A percentile compares a stretch with the other conserved stretches of the same genome.
phyloP scores from a whole-genome alignment of 371 early-diverging fungal species.

The Entomophthora muscae region DNA sequence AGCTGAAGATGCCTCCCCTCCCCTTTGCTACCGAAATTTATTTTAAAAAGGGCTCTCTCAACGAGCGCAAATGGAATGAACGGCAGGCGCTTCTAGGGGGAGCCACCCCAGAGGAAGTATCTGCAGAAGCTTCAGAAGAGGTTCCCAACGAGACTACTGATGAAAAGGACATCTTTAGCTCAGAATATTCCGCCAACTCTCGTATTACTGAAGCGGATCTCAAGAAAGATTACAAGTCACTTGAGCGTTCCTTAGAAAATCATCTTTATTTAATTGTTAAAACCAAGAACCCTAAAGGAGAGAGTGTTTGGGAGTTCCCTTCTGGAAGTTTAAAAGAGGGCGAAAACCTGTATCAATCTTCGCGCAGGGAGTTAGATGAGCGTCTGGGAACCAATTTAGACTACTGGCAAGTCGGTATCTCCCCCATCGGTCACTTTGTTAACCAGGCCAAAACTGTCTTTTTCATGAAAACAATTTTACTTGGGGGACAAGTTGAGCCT shows the following conservation, averaged over 20 bases:
- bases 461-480: conserved; percentile 75
- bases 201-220: conserved; percentile 48
- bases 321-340: conserved; percentile 37
- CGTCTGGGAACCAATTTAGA: conserved; percentile 55
- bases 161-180: neutral
- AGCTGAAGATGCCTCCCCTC: conserved; percentile 34
- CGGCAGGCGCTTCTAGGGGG: neutral
- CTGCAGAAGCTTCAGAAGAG: conserved; percentile 14
- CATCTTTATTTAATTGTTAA: conserved; percentile 57
- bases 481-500: conserved; percentile 47
- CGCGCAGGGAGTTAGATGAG: conserved; percentile 42
- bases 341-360: conserved; percentile 54
- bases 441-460: conserved; percentile 34
- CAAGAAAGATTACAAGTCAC: conserved; percentile 37
- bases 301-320: conserved; percentile 61
- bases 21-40: conserved; percentile 66
- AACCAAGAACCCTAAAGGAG: conserved; percentile 24
- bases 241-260: conserved; percentile 55
- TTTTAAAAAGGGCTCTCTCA: conserved; percentile 74
- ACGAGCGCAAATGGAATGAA: conserved; percentile 52
- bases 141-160: conserved; percentile 3
- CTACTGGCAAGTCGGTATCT: conserved; percentile 51
- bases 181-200: neutral
- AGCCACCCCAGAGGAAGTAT: conserved; percentile 15
- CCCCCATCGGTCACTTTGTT: conserved; percentile 43